Conservation (phyloP, 345 rosid species). For the Hibiscus trionum region DNA sequence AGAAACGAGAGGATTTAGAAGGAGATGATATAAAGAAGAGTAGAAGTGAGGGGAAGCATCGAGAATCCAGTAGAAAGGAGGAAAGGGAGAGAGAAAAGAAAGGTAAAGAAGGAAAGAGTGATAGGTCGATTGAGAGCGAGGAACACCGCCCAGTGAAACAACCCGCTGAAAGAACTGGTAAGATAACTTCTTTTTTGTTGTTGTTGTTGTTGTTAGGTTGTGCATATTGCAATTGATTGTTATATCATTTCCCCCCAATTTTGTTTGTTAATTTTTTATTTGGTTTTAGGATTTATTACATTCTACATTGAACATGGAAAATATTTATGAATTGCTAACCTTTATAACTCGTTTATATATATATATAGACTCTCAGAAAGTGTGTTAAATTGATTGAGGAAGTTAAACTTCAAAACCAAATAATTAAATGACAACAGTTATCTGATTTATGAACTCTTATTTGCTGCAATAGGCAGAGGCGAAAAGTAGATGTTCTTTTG, state of each 20-base stretch:
- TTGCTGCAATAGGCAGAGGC: not conserved
- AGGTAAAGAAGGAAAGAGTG: conserved; percentile 51
- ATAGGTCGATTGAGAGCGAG: conserved; percentile 39
- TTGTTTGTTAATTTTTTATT: too few species aligned
- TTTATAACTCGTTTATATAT: not conserved
- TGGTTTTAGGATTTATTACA: not conserved
- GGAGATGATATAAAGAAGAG: conserved; percentile 42
- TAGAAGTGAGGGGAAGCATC: conserved; percentile 59
- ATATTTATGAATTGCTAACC: too few species aligned
- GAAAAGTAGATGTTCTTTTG: not conserved
- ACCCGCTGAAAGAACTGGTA: conserved; percentile 57
- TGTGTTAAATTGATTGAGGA: not conserved
- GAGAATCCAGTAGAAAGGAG: conserved; percentile 61
- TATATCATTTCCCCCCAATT: not conserved
- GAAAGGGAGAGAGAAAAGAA: conserved; percentile 46
- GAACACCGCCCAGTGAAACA: conserved; percentile 36
- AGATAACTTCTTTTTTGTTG: conserved; percentile 27
- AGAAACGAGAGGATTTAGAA: conserved; percentile 46
- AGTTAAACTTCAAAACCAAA: not conserved
- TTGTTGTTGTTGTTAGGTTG: not conserved
- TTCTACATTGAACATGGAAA: not conserved
- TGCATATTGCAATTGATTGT: not conserved
- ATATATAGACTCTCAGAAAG: not conserved
- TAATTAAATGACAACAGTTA: not conserved
- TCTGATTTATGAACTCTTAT: not conserved